Conservation (phyloP, 2,329 filamentous ascomycete species). For the Fusarium tricinctum region DNA sequence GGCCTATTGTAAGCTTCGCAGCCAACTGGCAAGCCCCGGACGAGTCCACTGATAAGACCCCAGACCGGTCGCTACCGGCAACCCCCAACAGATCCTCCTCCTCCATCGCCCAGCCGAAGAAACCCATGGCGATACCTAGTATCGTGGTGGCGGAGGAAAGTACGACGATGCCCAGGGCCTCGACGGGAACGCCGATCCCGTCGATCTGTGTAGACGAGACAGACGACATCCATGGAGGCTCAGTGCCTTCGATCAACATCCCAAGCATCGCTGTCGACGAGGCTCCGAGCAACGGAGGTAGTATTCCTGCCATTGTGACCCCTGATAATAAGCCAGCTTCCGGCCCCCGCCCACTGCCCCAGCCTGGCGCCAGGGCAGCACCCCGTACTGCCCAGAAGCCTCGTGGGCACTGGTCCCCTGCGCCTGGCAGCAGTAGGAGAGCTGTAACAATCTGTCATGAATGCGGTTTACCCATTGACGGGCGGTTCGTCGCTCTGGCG, state of each 20-base stretch:
- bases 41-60: conserved; percentile 76
- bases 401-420: conserved; percentile 72
- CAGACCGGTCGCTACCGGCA: conserved; percentile 57
- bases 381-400: conserved; percentile 58
- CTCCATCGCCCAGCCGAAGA: conserved; percentile 49
- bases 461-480: conserved; percentile 87
- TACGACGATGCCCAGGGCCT: conserved; percentile 53
- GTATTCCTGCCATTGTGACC: conserved; percentile 62
- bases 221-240: conserved; percentile 41
- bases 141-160: conserved; percentile 67
- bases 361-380: conserved; percentile 56
- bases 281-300: conserved; percentile 46
- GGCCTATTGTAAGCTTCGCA: conserved; percentile 98
- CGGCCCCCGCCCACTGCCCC: conserved; percentile 58
- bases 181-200: conserved; percentile 52
- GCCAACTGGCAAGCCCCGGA: conserved; percentile 82
- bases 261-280: conserved; percentile 66
- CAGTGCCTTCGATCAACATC: conserved; percentile 57
- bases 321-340: conserved; percentile 57
- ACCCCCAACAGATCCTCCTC: conserved; percentile 43
- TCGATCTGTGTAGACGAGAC: conserved; percentile 55
- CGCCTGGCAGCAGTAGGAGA: conserved; percentile 61
- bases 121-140: conserved; percentile 64
- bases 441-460: conserved; percentile 84
- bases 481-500: conserved; percentile 87